Evolutionary conservation across 176 grass and related monocot species (phyloP).

Genomic region (Aegilops longissima): DNA sequence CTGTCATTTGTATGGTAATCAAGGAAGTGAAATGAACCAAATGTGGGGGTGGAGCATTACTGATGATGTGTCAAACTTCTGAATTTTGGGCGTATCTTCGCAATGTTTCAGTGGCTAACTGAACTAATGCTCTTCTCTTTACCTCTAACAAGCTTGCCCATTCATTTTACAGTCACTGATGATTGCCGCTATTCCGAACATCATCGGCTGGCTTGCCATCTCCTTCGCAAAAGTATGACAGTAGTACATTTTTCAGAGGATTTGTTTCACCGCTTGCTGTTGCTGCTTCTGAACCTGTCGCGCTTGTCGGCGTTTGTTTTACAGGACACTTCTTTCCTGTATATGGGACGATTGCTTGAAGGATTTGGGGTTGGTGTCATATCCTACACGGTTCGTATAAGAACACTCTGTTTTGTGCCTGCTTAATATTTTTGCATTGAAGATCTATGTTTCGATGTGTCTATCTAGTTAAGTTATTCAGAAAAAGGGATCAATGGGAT

Average conservation of each 20-base stretch:
- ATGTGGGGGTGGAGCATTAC: not conserved
- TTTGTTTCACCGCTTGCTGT: not conserved
- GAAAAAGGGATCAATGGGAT: not conserved
- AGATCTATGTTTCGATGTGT: not conserved
- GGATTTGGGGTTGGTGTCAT: constrained; percentile 95
- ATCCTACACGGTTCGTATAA: constrained; percentile 63
- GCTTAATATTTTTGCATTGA: not conserved
- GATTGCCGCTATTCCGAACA: constrained; percentile 92
- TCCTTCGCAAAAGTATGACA: constrained; percentile 78
- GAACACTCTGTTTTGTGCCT: not conserved
- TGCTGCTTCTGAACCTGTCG: not conserved
- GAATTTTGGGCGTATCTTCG: not conserved
- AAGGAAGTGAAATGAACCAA: not conserved
- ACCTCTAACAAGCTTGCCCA: not conserved
- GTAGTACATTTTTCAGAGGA: not conserved
- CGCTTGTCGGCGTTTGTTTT: not conserved
- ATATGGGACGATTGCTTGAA: constrained; percentile 90
- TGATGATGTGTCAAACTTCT: not conserved
- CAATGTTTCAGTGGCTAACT: not conserved
- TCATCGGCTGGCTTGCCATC: constrained; percentile 93
- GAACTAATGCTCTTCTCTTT: not conserved
- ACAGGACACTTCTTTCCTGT: constrained; percentile 89
- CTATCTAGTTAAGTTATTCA: not conserved
- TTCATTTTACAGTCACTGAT: constrained; percentile 72
- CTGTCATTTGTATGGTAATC: not conserved